Percentiles rank a stretch among this genome's conserved stretches.
These are phyloP conservation scores for Boletus rubescentipes DNA, from an alignment of 768 basidiomycete genomes.

Conservation along the genomic window DNA sequence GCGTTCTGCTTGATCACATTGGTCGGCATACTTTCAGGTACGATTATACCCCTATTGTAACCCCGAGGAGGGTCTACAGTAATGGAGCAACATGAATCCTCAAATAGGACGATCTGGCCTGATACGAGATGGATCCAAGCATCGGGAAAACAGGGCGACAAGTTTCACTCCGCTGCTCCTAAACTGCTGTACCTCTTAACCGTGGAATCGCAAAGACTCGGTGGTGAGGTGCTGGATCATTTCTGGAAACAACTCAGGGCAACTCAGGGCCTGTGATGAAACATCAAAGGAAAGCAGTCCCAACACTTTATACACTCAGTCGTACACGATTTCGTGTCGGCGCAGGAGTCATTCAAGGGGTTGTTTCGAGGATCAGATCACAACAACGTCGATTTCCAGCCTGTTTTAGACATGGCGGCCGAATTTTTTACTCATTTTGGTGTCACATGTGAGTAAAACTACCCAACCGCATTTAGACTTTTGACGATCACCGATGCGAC, in stretches of 20 bases:
- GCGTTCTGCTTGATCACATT: conserved; percentile 34
- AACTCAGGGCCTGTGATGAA: not conserved
- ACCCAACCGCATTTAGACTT: not conserved
- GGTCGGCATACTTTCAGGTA: conserved; percentile 45
- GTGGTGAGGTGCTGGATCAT: not conserved
- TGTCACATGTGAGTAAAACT: not conserved
- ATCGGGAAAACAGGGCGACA: not conserved
- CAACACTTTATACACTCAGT: not conserved
- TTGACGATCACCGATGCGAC: not conserved
- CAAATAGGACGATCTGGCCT: too few species aligned
- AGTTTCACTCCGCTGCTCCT: not conserved
- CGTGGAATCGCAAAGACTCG: not conserved
- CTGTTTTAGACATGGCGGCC: not conserved
- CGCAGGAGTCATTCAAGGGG: not conserved
- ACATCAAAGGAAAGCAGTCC: not conserved
- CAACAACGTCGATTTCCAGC: not conserved
- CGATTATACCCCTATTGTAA: conserved; percentile 57
- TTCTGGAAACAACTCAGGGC: conserved; percentile 4
- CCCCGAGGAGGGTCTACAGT: too few species aligned
- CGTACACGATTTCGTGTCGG: not conserved
- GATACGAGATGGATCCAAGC: not conserved
- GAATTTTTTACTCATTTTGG: conserved; percentile 4
- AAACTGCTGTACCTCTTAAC: not conserved
- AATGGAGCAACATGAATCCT: too few species aligned
- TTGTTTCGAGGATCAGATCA: not conserved